These are phyloP conservation scores for Cadophora sp. DNA, from an alignment of 2,329 filamentous ascomycete genomes.

Conservation along the genomic window DNA sequence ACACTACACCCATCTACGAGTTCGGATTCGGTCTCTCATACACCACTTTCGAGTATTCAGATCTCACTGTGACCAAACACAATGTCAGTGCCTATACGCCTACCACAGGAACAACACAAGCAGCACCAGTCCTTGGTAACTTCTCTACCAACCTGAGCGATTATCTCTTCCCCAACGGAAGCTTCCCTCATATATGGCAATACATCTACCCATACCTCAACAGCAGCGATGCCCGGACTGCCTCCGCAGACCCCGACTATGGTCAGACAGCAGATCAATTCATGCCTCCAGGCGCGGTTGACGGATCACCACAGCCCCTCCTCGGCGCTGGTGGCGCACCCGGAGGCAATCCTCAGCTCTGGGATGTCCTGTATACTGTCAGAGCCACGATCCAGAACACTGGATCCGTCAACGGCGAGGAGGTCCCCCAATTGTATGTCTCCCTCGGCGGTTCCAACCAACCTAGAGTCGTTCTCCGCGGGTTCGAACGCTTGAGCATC, in stretches of 20 bases:
- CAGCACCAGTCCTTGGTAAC: constrained; percentile 69
- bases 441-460: constrained; percentile 81
- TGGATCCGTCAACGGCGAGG: constrained; percentile 58
- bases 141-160: constrained; percentile 66
- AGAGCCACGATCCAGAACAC: constrained; percentile 62
- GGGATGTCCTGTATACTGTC: constrained; percentile 61
- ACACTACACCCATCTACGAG: constrained; percentile 75
- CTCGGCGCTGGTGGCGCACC: constrained; percentile 56
- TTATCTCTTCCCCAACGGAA: constrained; percentile 71
- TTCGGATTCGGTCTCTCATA: constrained; percentile 85
- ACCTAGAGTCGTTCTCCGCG: constrained; percentile 70
- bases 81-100: constrained; percentile 48
- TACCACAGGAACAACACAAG: constrained; percentile 64
- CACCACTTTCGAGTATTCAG: constrained; percentile 78
- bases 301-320: constrained; percentile 54
- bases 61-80: constrained; percentile 55
- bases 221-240: constrained; percentile 56
- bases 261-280: constrained; percentile 39
- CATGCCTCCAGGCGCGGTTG: constrained; percentile 52
- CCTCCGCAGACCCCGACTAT: constrained; percentile 47
- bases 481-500: constrained; percentile 81
- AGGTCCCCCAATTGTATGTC: constrained; percentile 72
- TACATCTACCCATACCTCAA: constrained; percentile 66
- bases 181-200: constrained; percentile 51
- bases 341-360: constrained; percentile 61